Evolutionary conservation across 2,329 filamentous ascomycete species (phyloP), one percentile per base, ranked within the genome.

Genomic region (Phyllosticta citribraziliensis): DNA sequence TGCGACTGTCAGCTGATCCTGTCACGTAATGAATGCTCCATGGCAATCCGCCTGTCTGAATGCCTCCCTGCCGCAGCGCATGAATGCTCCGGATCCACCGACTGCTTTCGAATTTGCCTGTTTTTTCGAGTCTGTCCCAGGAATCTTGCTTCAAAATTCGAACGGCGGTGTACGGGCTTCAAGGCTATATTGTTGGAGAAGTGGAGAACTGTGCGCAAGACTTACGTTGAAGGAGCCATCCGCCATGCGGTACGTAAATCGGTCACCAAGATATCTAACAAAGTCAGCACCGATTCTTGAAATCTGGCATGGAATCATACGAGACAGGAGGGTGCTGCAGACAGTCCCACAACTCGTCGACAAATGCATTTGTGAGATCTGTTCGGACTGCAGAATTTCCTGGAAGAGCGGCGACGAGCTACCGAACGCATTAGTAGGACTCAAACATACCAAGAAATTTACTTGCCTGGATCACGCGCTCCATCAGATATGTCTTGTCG

Each of bases 401-500:
- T 2, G 61, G 61, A 9, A 62, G 61, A 17, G 51, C 58, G 12
- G 57, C 50, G 14, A 63, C 61, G 11, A 63, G 35, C 61, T 63
- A 14, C 2, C 3, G 5, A 2, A 11, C n/a, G 14, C 17, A 24
- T 62, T 20, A 62, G 56, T 11, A 5, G 2, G 9, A 22, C 5
- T 17, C 4, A 1, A 12, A 5, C 14, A 2, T 5, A 25, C 11
- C 3, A 9, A 8, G 8, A 55, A 8, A n/a, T 20, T n/a, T 10
- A 12, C 70, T 64, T 71, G 78, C 76, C 67, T 80, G 82, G 63
- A 91, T 89, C 5, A 87, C 80, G 8, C 83, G 79, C 72, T 91
- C 88, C 84, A 91, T 89, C 53, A 90, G 77, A 79, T 89, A 88
- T 1, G 85, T 88, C 74, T 88, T 88, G 75, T 93, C 89, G 67